Evolutionary conservation across 805 yeast genomes (phyloP).

Genomic region (Candida easanensis): DNA sequence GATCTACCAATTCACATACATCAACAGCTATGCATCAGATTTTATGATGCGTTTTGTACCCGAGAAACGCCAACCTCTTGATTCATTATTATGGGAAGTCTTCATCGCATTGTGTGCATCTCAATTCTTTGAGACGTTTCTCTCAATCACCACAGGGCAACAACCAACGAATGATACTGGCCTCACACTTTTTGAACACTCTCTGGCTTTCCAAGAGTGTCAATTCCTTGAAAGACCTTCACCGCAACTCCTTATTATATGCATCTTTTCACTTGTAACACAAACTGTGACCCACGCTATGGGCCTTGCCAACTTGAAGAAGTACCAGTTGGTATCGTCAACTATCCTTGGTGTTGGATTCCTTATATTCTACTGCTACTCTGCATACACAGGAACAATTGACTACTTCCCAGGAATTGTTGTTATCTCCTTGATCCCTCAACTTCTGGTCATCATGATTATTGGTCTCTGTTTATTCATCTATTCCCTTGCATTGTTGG

Average conservation of each 20-base stretch:
- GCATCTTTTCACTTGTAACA: slow-evolving; percentile 54
- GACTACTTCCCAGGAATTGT: slow-evolving; percentile 53
- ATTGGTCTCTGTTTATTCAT: slow-evolving; percentile 50
- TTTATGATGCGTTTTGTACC: neutral
- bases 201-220: slow-evolving; percentile 73
- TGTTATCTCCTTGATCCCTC: slow-evolving; percentile 63
- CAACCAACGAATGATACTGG: slow-evolving; percentile 63
- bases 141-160: slow-evolving; percentile 53
- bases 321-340: slow-evolving; percentile 62
- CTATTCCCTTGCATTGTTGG: slow-evolving; percentile 55
- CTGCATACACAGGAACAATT: slow-evolving; percentile 40
- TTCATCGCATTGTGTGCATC: slow-evolving; percentile 57
- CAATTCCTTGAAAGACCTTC: slow-evolving; percentile 50
- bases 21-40: slow-evolving; percentile 5
- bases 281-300: slow-evolving; percentile 64
- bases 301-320: slow-evolving; percentile 50
- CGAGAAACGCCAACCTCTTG: slow-evolving; percentile 20
- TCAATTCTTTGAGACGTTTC: slow-evolving; percentile 64
- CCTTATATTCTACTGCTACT: slow-evolving; percentile 43
- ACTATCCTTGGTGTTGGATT: slow-evolving; percentile 54
- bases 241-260: slow-evolving; percentile 47
- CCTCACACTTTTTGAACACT: slow-evolving; percentile 70
- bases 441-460: slow-evolving; percentile 50
- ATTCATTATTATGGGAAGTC: slow-evolving; percentile 55
- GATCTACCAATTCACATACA: slow-evolving; percentile 9